Evolutionary conservation across 345 rosid genomes (phyloP).

Genomic region (Hibiscus trionum): DNA sequence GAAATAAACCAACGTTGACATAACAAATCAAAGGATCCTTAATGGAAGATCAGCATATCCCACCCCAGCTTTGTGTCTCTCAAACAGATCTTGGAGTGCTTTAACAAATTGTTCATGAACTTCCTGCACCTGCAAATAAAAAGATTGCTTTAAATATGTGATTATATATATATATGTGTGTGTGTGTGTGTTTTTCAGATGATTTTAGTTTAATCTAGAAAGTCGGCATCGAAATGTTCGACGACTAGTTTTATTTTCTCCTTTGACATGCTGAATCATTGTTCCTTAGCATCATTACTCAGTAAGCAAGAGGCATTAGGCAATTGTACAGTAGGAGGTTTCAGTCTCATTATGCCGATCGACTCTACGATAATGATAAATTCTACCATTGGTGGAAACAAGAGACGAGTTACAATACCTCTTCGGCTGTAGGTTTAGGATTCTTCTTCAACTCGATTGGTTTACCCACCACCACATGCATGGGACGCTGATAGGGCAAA

Average conservation of each 20-base stretch:
- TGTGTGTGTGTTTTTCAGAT: background rate
- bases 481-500: constrained; percentile 57
- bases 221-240: background rate
- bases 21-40: constrained; percentile 23
- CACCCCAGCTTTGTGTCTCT: constrained; percentile 49
- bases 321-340: background rate
- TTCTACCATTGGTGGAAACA: background rate
- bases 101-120: constrained; percentile 54
- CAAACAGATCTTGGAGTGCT: constrained; percentile 72
- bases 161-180: too few species aligned
- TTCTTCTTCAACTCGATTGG: constrained; percentile 66
- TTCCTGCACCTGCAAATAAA: constrained; percentile 32
- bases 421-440: constrained; percentile 61
- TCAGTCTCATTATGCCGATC: background rate
- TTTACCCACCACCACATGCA: constrained; percentile 83
- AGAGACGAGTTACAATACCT: constrained; percentile 38
- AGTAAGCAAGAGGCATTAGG: background rate
- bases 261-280: background rate
- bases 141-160: background rate
- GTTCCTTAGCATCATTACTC: background rate
- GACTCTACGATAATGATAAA: background rate
- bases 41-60: constrained; percentile 59
- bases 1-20: too few species aligned
- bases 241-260: background rate
- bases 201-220: background rate